Conservation (phyloP, 1,139 yeast genomes). For the Candida glucosophila region DNA sequence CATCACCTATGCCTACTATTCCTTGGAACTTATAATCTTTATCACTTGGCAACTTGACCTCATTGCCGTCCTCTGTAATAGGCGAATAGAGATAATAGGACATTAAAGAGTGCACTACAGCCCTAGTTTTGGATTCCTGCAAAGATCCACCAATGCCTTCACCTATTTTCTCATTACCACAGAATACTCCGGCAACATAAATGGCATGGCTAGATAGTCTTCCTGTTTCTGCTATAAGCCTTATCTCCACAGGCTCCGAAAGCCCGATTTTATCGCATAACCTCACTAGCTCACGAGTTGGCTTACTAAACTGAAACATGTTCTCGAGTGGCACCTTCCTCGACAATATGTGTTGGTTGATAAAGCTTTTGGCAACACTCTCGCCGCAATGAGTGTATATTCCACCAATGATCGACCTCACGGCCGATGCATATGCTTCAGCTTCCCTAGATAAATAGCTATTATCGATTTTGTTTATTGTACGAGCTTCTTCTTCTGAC, state of each 20-base stretch:
- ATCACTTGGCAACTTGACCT: slow-evolving; percentile 54
- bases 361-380: slow-evolving; percentile 52
- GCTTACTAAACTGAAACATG: slow-evolving; percentile 75
- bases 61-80: slow-evolving; percentile 33
- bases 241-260: slow-evolving; percentile 60
- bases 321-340: slow-evolving; percentile 66
- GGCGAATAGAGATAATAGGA: slow-evolving; percentile 91
- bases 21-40: slow-evolving; percentile 35
- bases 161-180: slow-evolving; percentile 76
- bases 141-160: slow-evolving; percentile 94
- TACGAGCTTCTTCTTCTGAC: slow-evolving; percentile 19
- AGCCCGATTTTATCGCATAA: slow-evolving; percentile 75
- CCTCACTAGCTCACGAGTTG: slow-evolving; percentile 75
- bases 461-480: slow-evolving; percentile 12
- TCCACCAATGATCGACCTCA: slow-evolving; percentile 67
- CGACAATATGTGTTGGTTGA: slow-evolving; percentile 64
- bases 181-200: slow-evolving; percentile 84
- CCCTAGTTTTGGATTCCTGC: slow-evolving; percentile 86
- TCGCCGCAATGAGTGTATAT: slow-evolving; percentile 62
- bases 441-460: slow-evolving; percentile 22
- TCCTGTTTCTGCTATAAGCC: slow-evolving; percentile 90
- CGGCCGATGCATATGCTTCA: slow-evolving; percentile 47
- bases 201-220: slow-evolving; percentile 78
- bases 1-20: slow-evolving; percentile 48
- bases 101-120: slow-evolving; percentile 84